Evolutionary conservation across 805 yeast species (phyloP).

Genomic region (Candida nanaspora): DNA sequence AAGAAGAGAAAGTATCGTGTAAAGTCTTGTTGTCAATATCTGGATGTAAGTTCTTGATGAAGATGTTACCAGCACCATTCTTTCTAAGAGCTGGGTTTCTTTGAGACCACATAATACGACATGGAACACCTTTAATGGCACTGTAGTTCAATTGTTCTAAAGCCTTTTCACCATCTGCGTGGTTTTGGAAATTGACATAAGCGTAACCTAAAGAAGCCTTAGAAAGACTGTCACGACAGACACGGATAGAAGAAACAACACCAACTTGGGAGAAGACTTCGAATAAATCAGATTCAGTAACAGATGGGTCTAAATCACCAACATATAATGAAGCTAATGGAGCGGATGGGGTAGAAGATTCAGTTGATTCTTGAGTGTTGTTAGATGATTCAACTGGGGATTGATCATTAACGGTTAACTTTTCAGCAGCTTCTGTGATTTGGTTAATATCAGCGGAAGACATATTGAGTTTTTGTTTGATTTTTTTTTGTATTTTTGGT

Average conservation of each 20-base stretch:
- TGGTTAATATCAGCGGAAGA: conserved; percentile 28
- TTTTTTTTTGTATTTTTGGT: conserved; percentile 11
- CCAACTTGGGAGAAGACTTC: conserved; percentile 94
- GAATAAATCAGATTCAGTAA: conserved; percentile 89
- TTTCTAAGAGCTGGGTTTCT: conserved; percentile 95
- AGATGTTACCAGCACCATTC: conserved; percentile 93
- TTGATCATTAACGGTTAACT: conserved; percentile 25
- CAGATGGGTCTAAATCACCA: conserved; percentile 91
- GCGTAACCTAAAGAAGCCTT: conserved; percentile 97
- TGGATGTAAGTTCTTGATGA: conserved; percentile 97
- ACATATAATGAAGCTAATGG: conserved; percentile 86
- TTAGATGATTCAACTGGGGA: conserved; percentile 18
- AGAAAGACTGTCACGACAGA: conserved; percentile 97
- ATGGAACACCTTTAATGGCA: conserved; percentile 88
- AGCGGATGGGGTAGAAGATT: conserved; percentile 38
- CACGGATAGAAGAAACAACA: conserved; percentile 93
- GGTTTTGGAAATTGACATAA: conserved; percentile 89
- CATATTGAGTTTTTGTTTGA: conserved; percentile 14
- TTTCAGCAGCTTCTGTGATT: conserved; percentile 27
- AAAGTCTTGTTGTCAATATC: conserved; percentile 98
- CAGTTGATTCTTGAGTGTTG: conserved; percentile 23
- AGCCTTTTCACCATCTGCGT: conserved; percentile 88
- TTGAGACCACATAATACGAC: conserved; percentile 99
- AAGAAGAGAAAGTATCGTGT: conserved; percentile 95
- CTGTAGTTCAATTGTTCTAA: conserved; percentile 93